Conservation (phyloP, 345 rosid genomes). For the Eucalyptus fibrosa region DNA sequence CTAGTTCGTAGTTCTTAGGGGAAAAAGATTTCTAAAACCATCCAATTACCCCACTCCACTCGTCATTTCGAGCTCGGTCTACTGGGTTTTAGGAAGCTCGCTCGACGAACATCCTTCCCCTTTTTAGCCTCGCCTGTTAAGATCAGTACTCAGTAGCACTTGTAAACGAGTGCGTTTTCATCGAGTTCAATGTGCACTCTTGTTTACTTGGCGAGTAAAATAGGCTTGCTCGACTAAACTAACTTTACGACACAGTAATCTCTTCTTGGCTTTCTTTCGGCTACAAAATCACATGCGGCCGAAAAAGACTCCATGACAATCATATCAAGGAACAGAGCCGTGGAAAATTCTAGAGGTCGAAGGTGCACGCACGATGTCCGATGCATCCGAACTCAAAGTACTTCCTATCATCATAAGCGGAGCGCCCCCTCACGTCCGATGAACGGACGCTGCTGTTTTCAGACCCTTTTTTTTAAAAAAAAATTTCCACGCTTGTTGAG, state of each 20-base stretch:
- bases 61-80: background rate
- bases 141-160: background rate
- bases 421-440: background rate
- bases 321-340: background rate
- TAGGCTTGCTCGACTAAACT: background rate
- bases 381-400: background rate
- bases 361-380: background rate
- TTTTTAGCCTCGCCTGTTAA: background rate
- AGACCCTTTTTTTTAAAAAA: background rate
- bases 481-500: background rate
- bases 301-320: background rate
- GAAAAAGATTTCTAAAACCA: background rate
- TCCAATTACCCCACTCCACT: background rate
- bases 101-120: background rate
- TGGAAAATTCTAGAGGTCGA: background rate
- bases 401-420: background rate
- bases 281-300: background rate
- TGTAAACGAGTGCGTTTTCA: background rate
- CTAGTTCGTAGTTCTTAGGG: background rate
- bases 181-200: background rate
- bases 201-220: background rate
- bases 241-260: background rate
- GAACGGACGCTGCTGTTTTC: background rate
- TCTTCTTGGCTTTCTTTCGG: background rate
- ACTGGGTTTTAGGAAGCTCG: background rate